These are phyloP conservation scores for Pisolithus marmoratus DNA, from an alignment of 768 basidiomycete species.

Conservation along the genomic window DNA sequence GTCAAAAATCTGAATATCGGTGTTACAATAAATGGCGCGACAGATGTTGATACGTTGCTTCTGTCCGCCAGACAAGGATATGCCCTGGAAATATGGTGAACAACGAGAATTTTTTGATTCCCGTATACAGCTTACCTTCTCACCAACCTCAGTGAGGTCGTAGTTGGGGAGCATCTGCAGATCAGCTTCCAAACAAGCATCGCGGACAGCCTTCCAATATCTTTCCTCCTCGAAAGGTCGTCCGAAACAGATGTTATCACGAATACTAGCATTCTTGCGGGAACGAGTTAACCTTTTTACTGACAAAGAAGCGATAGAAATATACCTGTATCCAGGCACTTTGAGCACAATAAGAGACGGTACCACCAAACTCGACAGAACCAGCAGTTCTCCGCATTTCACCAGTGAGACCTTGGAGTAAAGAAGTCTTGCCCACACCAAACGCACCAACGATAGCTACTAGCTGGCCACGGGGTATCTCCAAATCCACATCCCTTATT, in stretches of 20 bases:
- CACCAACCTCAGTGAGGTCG: constrained; percentile 81
- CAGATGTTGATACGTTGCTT: constrained; percentile 82
- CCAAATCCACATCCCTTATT: constrained; percentile 56
- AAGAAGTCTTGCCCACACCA: constrained; percentile 49
- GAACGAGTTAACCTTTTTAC: neutral
- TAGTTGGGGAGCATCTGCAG: constrained; percentile 70
- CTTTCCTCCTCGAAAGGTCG: constrained; percentile 72
- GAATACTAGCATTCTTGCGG: constrained; percentile 68
- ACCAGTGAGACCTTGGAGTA: constrained; percentile 71
- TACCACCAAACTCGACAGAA: constrained; percentile 65
- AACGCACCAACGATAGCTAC: constrained; percentile 81
- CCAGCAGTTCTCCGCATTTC: constrained; percentile 77
- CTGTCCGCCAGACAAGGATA: constrained; percentile 81
- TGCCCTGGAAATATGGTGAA: constrained; percentile 40
- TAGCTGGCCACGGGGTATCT: constrained; percentile 70
- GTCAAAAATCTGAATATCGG: constrained; percentile 85
- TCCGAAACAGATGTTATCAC: constrained; percentile 89
- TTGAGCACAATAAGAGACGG: constrained; percentile 80
- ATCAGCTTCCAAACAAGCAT: constrained; percentile 77
- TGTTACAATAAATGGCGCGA: constrained; percentile 79
- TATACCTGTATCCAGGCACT: constrained; percentile 83
- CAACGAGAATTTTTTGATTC: neutral
- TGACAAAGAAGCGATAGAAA: neutral
- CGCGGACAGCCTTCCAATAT: constrained; percentile 76
- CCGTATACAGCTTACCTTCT: constrained; percentile 33